Conservation (phyloP, 768 basidiomycete species). For the Boletus rufocinnamomeus region DNA sequence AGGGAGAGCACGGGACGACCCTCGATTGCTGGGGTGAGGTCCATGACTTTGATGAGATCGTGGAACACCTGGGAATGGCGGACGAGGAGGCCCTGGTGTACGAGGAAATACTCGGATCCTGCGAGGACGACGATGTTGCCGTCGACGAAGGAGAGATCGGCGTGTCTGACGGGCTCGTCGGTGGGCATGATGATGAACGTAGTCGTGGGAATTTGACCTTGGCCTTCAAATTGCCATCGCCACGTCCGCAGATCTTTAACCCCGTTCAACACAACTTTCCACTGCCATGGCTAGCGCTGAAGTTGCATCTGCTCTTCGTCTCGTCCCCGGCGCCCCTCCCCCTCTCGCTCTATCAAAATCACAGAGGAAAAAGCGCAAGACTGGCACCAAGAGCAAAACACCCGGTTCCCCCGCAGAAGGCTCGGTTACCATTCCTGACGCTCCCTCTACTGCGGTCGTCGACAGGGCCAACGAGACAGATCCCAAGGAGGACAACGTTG, state of each 20-base stretch:
- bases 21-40: constrained; percentile 41
- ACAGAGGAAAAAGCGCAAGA: constrained; percentile 69
- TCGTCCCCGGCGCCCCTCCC: constrained; percentile 79
- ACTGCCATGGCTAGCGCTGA: constrained; percentile 41
- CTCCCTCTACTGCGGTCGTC: constrained; percentile 44
- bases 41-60: constrained; percentile 40
- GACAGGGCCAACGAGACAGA: constrained; percentile 53
- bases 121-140: constrained; percentile 69
- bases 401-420: constrained; percentile 48
- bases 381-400: constrained; percentile 47
- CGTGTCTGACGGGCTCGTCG: constrained; percentile 42
- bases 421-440: constrained; percentile 44
- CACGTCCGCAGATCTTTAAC: neutral
- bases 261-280: constrained; percentile 2
- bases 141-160: constrained; percentile 63
- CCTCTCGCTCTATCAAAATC: constrained; percentile 60
- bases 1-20: constrained; percentile 57
- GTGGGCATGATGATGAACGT: constrained; percentile 12
- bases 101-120: constrained; percentile 60
- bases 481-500: constrained; percentile 46
- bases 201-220: constrained; percentile 20
- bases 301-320: constrained; percentile 41
- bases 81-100: constrained; percentile 65
- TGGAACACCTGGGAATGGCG: constrained; percentile 60
- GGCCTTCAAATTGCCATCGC: constrained; percentile 19